phyloP scores from a whole-genome alignment of 2,329 filamentous ascomycete species.

The Venturiaceae sp. region DNA sequence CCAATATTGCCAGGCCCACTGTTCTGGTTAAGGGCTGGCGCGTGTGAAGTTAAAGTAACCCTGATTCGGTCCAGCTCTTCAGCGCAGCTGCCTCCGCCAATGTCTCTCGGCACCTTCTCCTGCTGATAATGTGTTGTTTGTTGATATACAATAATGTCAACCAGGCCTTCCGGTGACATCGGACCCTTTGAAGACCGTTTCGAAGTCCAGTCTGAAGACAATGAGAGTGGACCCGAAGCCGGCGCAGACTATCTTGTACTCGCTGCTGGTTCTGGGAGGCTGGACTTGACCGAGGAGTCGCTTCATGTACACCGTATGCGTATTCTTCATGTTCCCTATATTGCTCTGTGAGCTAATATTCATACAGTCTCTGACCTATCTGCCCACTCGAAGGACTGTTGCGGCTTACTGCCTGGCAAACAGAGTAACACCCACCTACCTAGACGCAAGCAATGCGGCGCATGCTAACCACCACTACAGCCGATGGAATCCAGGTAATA shows the following conservation, averaged over 20 bases:
- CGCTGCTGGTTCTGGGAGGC: neutral
- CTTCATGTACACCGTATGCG: slow-evolving; percentile 2
- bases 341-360: neutral
- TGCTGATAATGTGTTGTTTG: neutral
- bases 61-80: no score
- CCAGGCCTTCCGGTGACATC: neutral
- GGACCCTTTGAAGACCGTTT: neutral
- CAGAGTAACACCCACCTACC: neutral
- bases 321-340: no score
- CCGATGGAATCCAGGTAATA: slow-evolving; percentile 31
- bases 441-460: neutral
- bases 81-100: neutral
- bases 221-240: neutral
- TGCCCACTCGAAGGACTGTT: neutral
- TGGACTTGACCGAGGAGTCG: neutral
- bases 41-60: no score
- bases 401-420: neutral
- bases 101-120: neutral
- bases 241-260: neutral
- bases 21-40: no score
- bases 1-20: no score
- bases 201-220: neutral
- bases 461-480: neutral
- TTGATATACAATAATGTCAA: neutral
- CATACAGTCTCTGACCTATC: neutral